A percentile compares a stretch with the other conserved stretches of the same genome.
These are phyloP conservation scores for Botrytis pseudocinerea DNA, from an alignment of 2,329 filamentous ascomycete species.

Conservation along the genomic window DNA sequence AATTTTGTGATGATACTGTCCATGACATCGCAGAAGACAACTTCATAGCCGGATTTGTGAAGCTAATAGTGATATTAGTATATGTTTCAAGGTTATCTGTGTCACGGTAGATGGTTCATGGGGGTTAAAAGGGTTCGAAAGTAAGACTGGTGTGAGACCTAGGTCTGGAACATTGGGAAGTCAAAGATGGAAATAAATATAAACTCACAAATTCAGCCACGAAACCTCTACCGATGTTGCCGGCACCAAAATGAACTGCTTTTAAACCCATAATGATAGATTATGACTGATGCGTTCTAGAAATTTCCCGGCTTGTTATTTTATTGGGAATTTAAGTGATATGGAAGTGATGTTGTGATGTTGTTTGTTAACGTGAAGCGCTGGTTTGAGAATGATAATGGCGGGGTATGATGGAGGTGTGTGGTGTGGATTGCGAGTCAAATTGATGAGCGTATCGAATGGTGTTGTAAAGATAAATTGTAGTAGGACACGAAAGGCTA, in stretches of 20 bases:
- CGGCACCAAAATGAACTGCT: conserved; percentile 82
- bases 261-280: conserved; percentile 50
- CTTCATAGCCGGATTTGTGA: conserved; percentile 91
- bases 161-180: not conserved
- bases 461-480: not conserved
- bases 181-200: no score
- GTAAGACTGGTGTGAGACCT: not conserved
- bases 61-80: conserved; percentile 23
- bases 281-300: not conserved
- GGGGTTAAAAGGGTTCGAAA: not conserved
- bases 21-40: conserved; percentile 94
- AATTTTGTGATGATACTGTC: conserved; percentile 78
- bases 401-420: not conserved
- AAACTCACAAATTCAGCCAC: conserved; percentile 33
- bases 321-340: not conserved
- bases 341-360: no score
- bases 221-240: conserved; percentile 67
- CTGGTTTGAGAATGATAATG: not conserved
- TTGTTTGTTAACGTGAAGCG: not conserved
- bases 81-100: not conserved
- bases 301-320: no score
- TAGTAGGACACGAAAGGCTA: not conserved
- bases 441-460: not conserved
- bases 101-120: not conserved
- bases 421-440: not conserved